Evolutionary conservation across 768 basidiomycete species (phyloP).

Genomic region (Phanerodontia chrysosporium): DNA sequence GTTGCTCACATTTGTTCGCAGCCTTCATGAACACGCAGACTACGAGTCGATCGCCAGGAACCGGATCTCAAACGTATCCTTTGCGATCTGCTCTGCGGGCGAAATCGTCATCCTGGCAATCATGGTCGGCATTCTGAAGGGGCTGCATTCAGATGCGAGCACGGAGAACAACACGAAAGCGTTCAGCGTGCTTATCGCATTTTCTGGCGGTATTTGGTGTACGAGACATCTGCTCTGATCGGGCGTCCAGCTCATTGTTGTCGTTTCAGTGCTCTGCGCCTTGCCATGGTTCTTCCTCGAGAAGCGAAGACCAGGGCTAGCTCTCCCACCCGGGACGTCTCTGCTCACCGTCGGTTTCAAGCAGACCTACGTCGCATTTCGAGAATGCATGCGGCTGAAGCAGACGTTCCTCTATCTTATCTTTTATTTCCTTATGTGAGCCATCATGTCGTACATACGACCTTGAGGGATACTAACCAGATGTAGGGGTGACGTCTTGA

Average conservation of each 20-base stretch:
- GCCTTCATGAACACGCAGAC: slow-evolving; percentile 45
- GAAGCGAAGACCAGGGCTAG: slow-evolving; percentile 61
- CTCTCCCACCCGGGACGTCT: slow-evolving; percentile 49
- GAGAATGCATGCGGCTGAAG: slow-evolving; percentile 62
- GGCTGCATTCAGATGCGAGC: slow-evolving; percentile 53
- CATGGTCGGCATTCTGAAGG: slow-evolving; percentile 75
- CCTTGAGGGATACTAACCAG: not conserved
- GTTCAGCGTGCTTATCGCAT: slow-evolving; percentile 75
- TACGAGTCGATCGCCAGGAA: slow-evolving; percentile 67
- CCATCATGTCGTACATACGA: not conserved
- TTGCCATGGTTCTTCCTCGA: slow-evolving; percentile 73
- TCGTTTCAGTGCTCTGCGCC: slow-evolving; percentile 64
- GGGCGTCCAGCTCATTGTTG: not conserved
- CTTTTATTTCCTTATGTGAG: slow-evolving; percentile 74
- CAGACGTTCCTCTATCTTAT: slow-evolving; percentile 73
- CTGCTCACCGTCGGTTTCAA: slow-evolving; percentile 63
- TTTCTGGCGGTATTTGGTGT: slow-evolving; percentile 76
- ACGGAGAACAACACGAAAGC: slow-evolving; percentile 71
- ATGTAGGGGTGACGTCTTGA: slow-evolving; percentile 66
- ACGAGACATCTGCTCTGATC: slow-evolving; percentile 22
- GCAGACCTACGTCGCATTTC: slow-evolving; percentile 58
- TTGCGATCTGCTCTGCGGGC: slow-evolving; percentile 63
- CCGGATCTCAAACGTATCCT: slow-evolving; percentile 71
- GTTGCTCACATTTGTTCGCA: slow-evolving; percentile 14
- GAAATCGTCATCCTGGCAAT: slow-evolving; percentile 67